Percentiles rank a stretch among this genome's conserved stretches.
phyloP scores from a whole-genome alignment of 768 basidiomycete genomes.

The Fomitopsis pulvina region DNA sequence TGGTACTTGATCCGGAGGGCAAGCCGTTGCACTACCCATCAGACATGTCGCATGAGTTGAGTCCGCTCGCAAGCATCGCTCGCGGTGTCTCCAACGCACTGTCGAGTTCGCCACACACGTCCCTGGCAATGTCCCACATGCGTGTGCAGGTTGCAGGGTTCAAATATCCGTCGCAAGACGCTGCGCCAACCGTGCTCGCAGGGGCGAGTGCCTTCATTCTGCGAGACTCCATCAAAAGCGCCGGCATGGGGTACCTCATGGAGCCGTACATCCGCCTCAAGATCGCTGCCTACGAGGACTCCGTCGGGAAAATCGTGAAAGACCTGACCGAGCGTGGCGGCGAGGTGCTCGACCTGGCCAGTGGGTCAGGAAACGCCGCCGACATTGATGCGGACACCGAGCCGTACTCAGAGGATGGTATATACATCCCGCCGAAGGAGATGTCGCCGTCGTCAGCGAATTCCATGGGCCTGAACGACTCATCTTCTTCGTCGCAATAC shows the following conservation, averaged over 20 bases:
- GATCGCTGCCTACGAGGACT: constrained; percentile 58
- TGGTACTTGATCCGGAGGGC: constrained; percentile 53
- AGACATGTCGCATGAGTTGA: constrained; percentile 30
- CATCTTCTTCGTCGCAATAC: constrained; percentile 29
- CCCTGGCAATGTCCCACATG: constrained; percentile 60
- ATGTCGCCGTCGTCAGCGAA: constrained; percentile 62
- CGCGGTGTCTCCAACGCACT: constrained; percentile 67
- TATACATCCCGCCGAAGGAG: constrained; percentile 72
- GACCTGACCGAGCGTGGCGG: constrained; percentile 81
- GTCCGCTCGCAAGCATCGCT: constrained; percentile 48
- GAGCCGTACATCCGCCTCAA: constrained; percentile 75
- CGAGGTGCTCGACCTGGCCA: constrained; percentile 65
- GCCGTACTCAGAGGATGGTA: constrained; percentile 50
- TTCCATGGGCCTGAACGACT: constrained; percentile 20
- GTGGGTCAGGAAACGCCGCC: constrained; percentile 34
- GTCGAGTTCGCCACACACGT: constrained; percentile 74
- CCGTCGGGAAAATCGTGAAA: constrained; percentile 71
- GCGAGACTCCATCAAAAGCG: constrained; percentile 51
- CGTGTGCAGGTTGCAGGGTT: constrained; percentile 47
- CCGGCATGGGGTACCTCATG: constrained; percentile 66
- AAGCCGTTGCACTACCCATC: constrained; percentile 47
- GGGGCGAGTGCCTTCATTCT: constrained; percentile 55
- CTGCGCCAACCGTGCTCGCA: constrained; percentile 20
- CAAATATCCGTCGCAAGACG: constrained; percentile 28
- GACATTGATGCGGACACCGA: constrained; percentile 30